These are phyloP conservation scores for Phytophthora sansomeana DNA, from an alignment of 352 stramenopile species.

Conservation along the genomic window DNA sequence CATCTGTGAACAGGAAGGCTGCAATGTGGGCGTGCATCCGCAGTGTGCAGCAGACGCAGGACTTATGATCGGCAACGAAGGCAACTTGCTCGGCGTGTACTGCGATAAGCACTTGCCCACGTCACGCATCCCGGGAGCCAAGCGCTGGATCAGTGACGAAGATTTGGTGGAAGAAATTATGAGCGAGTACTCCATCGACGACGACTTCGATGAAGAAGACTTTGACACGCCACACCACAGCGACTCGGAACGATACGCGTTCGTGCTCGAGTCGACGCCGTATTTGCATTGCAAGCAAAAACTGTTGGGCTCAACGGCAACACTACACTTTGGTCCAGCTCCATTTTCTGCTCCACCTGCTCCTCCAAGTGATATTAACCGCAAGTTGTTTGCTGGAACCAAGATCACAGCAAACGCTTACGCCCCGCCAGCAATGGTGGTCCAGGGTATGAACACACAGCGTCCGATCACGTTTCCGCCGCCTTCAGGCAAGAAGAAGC, in stretches of 20 bases:
- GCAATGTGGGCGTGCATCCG: conserved; percentile 84
- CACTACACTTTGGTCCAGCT: conserved; percentile 37
- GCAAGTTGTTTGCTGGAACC: conserved; percentile 38
- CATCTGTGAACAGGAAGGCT: conserved; percentile 82
- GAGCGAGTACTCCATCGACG: conserved; percentile 72
- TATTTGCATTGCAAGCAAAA: conserved; percentile 59
- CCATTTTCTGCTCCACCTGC: conserved; percentile 17
- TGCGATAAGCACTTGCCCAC: conserved; percentile 86
- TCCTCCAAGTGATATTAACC: conserved; percentile 31
- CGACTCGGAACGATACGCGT: conserved; percentile 63
- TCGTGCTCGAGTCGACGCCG: conserved; percentile 82
- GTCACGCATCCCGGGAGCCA: conserved; percentile 72
- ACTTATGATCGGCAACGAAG: conserved; percentile 81
- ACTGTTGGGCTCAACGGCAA: conserved; percentile 53
- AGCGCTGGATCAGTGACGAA: conserved; percentile 87
- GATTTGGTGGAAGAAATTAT: conserved; percentile 88
- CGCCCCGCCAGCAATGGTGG: conserved; percentile 48
- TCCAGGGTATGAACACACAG: conserved; percentile 53
- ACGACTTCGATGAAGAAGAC: conserved; percentile 46
- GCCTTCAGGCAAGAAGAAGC: conserved; percentile 27
- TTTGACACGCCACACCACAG: conserved; percentile 36
- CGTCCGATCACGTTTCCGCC: conserved; percentile 60
- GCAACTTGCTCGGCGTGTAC: conserved; percentile 76
- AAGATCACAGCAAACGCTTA: conserved; percentile 53
- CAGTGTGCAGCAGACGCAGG: conserved; percentile 79